phyloP scores from a whole-genome alignment of 1,284 basidiomycete genomes.

The Apiotrichum brassicae region DNA sequence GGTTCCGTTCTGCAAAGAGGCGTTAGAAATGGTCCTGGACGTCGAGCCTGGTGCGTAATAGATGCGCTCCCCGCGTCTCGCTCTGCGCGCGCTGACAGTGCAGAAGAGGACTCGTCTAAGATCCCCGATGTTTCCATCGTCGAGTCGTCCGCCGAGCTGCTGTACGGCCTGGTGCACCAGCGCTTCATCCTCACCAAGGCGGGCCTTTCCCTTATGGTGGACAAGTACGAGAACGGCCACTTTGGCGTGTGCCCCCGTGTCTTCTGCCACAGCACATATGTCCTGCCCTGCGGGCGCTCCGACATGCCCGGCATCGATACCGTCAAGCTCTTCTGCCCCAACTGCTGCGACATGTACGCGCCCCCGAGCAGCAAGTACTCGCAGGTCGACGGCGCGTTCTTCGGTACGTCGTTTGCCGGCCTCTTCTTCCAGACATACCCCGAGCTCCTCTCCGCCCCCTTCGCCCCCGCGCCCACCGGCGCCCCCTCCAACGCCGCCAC shows the following conservation, averaged over 20 bases:
- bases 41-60: conserved; percentile 90
- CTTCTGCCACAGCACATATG: conserved; percentile 81
- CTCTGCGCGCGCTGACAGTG: neutral
- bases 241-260: conserved; percentile 96
- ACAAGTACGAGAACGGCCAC: conserved; percentile 88
- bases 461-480: conserved; percentile 45
- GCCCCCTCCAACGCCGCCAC: conserved; percentile 37
- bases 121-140: conserved; percentile 88
- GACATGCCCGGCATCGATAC: conserved; percentile 97
- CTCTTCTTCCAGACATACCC: conserved; percentile 97
- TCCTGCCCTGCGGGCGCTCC: conserved; percentile 91
- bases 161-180: conserved; percentile 97
- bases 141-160: conserved; percentile 91
- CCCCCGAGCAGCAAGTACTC: conserved; percentile 94
- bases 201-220: conserved; percentile 94
- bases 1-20: conserved; percentile 97
- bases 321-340: conserved; percentile 97
- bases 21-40: conserved; percentile 99
- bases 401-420: conserved; percentile 96
- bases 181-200: conserved; percentile 92
- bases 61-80: too few relatives aligned
- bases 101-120: conserved; percentile 80
- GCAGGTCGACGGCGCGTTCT: conserved; percentile 96
- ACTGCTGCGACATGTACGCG: conserved; percentile 94
- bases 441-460: conserved; percentile 78